A percentile compares a stretch with the other conserved stretches of the same genome.
Conservation (phyloP, 371 early-diverging fungal species). For the Mortierella sp. region DNA sequence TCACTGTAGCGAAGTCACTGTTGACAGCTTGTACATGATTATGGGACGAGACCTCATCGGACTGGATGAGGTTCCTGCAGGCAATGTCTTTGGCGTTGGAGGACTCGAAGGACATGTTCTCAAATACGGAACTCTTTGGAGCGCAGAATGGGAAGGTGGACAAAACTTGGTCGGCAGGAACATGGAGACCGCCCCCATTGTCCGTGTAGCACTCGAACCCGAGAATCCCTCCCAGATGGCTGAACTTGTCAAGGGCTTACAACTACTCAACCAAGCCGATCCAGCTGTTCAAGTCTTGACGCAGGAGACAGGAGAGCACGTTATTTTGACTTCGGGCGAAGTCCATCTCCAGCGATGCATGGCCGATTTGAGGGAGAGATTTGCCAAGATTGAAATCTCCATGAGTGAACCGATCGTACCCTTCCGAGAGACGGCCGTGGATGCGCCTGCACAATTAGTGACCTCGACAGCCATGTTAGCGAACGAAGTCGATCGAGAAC, state of each 20-base stretch:
- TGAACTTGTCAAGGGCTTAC: conserved; percentile 87
- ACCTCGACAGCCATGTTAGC: conserved; percentile 38
- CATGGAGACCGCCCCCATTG: conserved; percentile 80
- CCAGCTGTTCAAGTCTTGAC: conserved; percentile 91
- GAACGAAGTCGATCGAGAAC: conserved; percentile 57
- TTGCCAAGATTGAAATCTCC: conserved; percentile 92
- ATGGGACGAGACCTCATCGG: conserved; percentile 95
- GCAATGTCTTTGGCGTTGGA: conserved; percentile 96
- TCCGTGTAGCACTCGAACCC: conserved; percentile 97
- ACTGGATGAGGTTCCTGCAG: conserved; percentile 88
- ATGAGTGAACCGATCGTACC: conserved; percentile 96
- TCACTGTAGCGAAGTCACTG: conserved; percentile 75
- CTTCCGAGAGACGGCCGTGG: conserved; percentile 91
- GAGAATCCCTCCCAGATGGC: conserved; percentile 86
- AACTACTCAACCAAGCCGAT: conserved; percentile 92
- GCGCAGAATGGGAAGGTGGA: conserved; percentile 61
- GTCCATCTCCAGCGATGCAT: conserved; percentile 92
- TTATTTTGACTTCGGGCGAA: conserved; percentile 96
- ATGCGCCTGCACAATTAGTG: conserved; percentile 41
- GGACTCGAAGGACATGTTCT: conserved; percentile 90
- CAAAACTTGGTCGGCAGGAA: conserved; percentile 67
- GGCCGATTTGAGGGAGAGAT: conserved; percentile 93
- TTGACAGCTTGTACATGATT: conserved; percentile 87
- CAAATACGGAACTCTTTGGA: conserved; percentile 91
- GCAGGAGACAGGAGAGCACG: conserved; percentile 96